These are phyloP conservation scores for Leavenworthia alabamica DNA, from an alignment of 345 rosid species.

Conservation along the genomic window DNA sequence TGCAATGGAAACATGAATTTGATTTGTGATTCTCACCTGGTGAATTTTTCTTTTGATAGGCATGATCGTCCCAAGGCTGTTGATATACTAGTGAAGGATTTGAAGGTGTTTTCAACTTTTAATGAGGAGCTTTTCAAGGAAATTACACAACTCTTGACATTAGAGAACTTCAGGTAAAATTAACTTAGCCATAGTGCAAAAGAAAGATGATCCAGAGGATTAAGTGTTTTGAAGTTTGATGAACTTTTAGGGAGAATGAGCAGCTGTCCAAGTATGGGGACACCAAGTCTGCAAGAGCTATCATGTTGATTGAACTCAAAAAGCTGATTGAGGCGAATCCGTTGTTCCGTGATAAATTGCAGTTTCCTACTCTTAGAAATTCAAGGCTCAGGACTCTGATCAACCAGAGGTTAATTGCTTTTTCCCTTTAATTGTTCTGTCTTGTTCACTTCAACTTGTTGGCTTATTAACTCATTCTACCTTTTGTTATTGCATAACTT, in stretches of 20 bases:
- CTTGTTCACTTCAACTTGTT: neutral
- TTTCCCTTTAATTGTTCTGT: neutral
- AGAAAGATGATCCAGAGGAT: conserved; percentile 14
- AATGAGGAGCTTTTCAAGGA: conserved; percentile 97
- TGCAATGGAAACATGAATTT: neutral
- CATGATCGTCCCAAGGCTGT: conserved; percentile 95
- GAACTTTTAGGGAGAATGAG: conserved; percentile 73
- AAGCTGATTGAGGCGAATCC: conserved; percentile 98
- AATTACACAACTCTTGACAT: conserved; percentile 82
- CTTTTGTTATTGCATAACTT: conserved; percentile 20
- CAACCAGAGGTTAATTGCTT: conserved; percentile 65
- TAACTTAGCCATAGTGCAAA: neutral
- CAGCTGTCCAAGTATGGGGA: conserved; percentile 97
- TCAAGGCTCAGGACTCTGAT: conserved; percentile 87
- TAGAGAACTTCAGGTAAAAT: conserved; percentile 83
- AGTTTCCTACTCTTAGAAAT: conserved; percentile 84
- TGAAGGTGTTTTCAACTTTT: conserved; percentile 94
- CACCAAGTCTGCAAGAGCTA: conserved; percentile 94
- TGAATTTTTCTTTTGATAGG: conserved; percentile 35
- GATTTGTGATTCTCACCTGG: conserved; percentile 10
- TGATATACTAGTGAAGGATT: conserved; percentile 89
- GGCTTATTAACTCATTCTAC: conserved; percentile 4
- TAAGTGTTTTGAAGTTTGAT: conserved; percentile 3
- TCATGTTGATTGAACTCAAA: conserved; percentile 94
- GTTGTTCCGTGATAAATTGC: conserved; percentile 88